Base-by-base conservation (phyloP, 257 asterid species). In the Penstemon barbatus region DNA sequence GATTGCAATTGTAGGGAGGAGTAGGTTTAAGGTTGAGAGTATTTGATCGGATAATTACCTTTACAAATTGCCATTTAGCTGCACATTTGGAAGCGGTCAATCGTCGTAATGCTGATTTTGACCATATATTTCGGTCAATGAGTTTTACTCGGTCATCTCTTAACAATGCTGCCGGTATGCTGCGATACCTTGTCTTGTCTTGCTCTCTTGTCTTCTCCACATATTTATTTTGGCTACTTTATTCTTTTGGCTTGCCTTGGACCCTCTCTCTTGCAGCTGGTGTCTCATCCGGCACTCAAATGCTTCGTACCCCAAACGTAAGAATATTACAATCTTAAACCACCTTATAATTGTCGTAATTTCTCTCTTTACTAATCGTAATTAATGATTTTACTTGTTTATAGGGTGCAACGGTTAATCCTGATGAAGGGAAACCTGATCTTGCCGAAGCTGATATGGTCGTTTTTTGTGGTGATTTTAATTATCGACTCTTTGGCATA, bases 51-150 rank as follows among this genome's bases (percentile, higher is more conserved):
- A 83, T 94, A 65, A 83, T 89, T 82, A 89, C 98, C 79, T 94
- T 89, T 58, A 83, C 76, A 18, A 94, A 91, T 74, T 89, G 99
- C 45, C 99, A 94, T 79, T 78, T 94, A 58, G 98, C 99, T 60
- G 99, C 99, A 43, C 99, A 94, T 84, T 76, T 94, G 78, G 99
- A 94, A 73, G 99, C 99, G 53, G 96, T 94, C 15, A 94, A 89
- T 66, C 86, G 92, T 6, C 83, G 99, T 5, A 94, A 94, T 68
- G 95, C 97, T 40, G 97, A 94, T 84, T 94, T 89, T 43, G 85
- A 87, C 60, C 98, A 91, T 78, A 91, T 94, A 72, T 94, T 72
- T 64, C 84, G 96, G 57, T 79, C 85, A 52, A 94, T 94, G 98
- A 65, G 90, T 41, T 91, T 94, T 83, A 61, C 90, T 10, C 85